Evolutionary conservation across 1,284 basidiomycete genomes (phyloP).

Genomic region (Phellopilus nigrolimitatus): DNA sequence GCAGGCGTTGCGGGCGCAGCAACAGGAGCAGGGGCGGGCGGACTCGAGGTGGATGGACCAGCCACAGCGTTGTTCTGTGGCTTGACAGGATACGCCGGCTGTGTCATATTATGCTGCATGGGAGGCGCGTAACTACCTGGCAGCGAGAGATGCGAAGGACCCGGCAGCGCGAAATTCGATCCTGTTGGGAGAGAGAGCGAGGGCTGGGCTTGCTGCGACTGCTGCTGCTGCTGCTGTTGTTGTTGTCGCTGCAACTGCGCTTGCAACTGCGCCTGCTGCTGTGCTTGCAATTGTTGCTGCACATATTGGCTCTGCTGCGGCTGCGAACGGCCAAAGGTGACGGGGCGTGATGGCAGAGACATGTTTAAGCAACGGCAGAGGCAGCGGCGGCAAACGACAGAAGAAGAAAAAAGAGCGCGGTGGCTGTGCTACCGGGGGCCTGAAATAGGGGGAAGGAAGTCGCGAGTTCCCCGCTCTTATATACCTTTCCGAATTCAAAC

Average conservation of each 20-base stretch:
- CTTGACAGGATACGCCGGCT: constrained; percentile 33
- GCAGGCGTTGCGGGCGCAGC: constrained; percentile 55
- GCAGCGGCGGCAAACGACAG: constrained; percentile 5
- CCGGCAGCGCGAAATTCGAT: constrained; percentile 31
- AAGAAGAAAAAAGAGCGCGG: constrained; percentile 21
- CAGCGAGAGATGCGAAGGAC: constrained; percentile 38
- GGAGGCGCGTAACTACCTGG: constrained; percentile 30
- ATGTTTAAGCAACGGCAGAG: constrained; percentile 33
- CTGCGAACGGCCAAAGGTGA: constrained; percentile 64
- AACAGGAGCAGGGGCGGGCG: constrained; percentile 41
- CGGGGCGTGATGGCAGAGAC: constrained; percentile 73
- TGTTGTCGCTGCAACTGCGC: constrained; percentile 27
- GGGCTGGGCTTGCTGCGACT: constrained; percentile 43
- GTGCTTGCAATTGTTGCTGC: constrained; percentile 36
- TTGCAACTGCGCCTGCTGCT: constrained; percentile 29
- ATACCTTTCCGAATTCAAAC: constrained; percentile 30
- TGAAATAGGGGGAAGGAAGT: constrained; percentile 20
- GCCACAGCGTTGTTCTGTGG: constrained; percentile 34
- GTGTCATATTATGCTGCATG: constrained; percentile 29
- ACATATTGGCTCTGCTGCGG: constrained; percentile 42
- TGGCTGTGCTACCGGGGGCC: constrained; percentile 29
- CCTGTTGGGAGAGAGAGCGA: constrained; percentile 44
- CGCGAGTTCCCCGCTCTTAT: constrained; percentile 26
- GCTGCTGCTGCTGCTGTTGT: constrained; percentile 32
- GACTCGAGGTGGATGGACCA: constrained; percentile 42